phyloP scores from a whole-genome alignment of 768 basidiomycete species.

The Tulasnella calospora region DNA sequence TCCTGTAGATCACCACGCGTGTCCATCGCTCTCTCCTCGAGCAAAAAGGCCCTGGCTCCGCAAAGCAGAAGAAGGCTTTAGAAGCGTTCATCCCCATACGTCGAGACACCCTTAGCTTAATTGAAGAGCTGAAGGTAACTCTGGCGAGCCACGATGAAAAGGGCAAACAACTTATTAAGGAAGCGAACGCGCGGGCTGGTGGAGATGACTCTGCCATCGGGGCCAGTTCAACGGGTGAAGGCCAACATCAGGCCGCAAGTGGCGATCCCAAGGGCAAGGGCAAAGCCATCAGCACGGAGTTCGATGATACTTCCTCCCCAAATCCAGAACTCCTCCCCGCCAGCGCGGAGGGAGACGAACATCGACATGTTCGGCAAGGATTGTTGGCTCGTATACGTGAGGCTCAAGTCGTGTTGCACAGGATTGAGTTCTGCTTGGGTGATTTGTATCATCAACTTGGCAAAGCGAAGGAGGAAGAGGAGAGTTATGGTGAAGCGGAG shows the following conservation, averaged over 20 bases:
- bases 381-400: slow-evolving; percentile 65
- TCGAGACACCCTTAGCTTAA: slow-evolving; percentile 49
- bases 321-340: slow-evolving; percentile 1
- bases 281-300: slow-evolving; percentile 44
- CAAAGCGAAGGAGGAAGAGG: slow-evolving; percentile 51
- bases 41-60: slow-evolving; percentile 46
- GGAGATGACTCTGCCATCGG: neutral
- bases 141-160: slow-evolving; percentile 51
- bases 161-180: slow-evolving; percentile 49
- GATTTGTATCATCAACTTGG: slow-evolving; percentile 73
- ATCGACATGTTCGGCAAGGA: slow-evolving; percentile 47
- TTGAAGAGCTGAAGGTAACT: slow-evolving; percentile 52
- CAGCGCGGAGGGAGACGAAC: slow-evolving; percentile 46
- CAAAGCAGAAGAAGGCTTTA: slow-evolving; percentile 52
- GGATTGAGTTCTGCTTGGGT: slow-evolving; percentile 73
- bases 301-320: slow-evolving; percentile 23
- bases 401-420: slow-evolving; percentile 59
- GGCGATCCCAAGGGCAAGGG: slow-evolving; percentile 39
- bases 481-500: slow-evolving; percentile 67
- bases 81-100: slow-evolving; percentile 55
- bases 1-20: slow-evolving; percentile 51
- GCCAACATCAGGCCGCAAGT: neutral
- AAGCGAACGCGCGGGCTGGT: slow-evolving; percentile 37
- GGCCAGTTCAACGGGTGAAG: neutral
- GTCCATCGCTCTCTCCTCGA: slow-evolving; percentile 58